Percentiles rank a stretch among this genome's conserved stretches.
Evolutionary conservation across 2,329 filamentous ascomycete genomes (phyloP).

Genomic region (Scytalidium sp.): DNA sequence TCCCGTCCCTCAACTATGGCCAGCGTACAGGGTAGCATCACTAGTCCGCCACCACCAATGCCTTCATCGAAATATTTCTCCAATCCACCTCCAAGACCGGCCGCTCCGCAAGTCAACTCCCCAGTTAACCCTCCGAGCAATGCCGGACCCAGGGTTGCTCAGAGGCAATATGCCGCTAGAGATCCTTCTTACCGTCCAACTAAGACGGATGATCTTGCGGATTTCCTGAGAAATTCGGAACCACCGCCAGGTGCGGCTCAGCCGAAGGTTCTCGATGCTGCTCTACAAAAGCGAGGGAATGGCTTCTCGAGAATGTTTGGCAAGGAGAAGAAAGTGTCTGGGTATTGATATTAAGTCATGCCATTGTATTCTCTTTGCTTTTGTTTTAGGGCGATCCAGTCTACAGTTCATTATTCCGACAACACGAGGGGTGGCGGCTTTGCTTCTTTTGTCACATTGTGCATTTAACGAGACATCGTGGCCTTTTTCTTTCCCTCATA

Average conservation of each 20-base stretch:
- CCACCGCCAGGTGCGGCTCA: constrained; percentile 42
- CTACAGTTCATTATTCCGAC: background rate
- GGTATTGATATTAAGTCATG: background rate
- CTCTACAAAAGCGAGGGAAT: constrained; percentile 3
- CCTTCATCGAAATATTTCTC: constrained; percentile 45
- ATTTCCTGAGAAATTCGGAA: constrained; percentile 67
- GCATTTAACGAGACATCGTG: background rate
- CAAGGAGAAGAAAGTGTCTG: constrained; percentile 5
- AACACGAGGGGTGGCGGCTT: background rate
- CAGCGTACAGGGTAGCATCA: constrained; percentile 21
- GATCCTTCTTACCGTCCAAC: constrained; percentile 23
- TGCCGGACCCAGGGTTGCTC: constrained; percentile 29
- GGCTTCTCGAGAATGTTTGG: constrained; percentile 11
- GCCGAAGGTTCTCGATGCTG: background rate
- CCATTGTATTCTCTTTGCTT: background rate
- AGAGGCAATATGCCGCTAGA: constrained; percentile 48
- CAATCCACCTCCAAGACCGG: constrained; percentile 48
- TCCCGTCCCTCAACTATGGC: constrained; percentile 18
- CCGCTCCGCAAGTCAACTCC: constrained; percentile 30
- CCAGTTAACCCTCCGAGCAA: constrained; percentile 18
- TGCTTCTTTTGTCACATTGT: background rate
- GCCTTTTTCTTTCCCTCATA: background rate
- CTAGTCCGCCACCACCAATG: constrained; percentile 34
- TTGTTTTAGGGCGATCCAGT: constrained; percentile 17
- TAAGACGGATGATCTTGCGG: constrained; percentile 64